Evolutionary conservation across 768 basidiomycete species (phyloP), one percentile per base, ranked within the genome.

Genomic region (Trametopsis cervina): DNA sequence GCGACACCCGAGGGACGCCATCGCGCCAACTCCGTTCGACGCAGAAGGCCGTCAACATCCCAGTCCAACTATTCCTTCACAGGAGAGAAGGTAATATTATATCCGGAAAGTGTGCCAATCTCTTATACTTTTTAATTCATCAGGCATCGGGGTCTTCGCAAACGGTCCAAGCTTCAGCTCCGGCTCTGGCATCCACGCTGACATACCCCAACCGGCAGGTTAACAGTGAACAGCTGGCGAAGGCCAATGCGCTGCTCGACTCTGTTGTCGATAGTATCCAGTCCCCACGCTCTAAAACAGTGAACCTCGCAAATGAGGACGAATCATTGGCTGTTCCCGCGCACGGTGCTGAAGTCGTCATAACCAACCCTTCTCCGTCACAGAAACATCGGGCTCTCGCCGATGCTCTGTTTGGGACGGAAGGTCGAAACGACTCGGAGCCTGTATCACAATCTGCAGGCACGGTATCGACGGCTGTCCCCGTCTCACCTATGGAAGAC

Each of bases 41-140:
- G 80, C 53, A 75, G 89, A 42, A 73, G 87, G 33, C 86, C 85
- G 10, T 89, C 87, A 1, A 87, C 84, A 12, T 87, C 88, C n/a
- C 86, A 89, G 63, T 85, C 86, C 10, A 83, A 79, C 57, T 83
- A 87, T 58, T 82, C 81, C 0, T 66, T 65, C 39, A 74, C 69
- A 46, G 77, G 75, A n/a, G 80, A 69, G 11, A 64, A 54, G 29
- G 29, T 33, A 33, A 33, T 7, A 33, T 7, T 33, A n/a, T n/a
- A n/a, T n/a, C n/a, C n/a, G n/a, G n/a, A n/a, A n/a, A n/a, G n/a
- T 51, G 49, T 60, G 46, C 74, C 75, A 51, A 40, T 69, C 29
- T 7, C 29, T 33, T 7, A 33, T 33, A 33, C 15, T 33, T 15
- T 33, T 38, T 25, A 62, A 46, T 11, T 41, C 20, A 47, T 4